Percentiles rank a stretch among this genome's conserved stretches.
phyloP scores from a whole-genome alignment of 1,284 basidiomycete genomes.

The Irpex sp. region DNA sequence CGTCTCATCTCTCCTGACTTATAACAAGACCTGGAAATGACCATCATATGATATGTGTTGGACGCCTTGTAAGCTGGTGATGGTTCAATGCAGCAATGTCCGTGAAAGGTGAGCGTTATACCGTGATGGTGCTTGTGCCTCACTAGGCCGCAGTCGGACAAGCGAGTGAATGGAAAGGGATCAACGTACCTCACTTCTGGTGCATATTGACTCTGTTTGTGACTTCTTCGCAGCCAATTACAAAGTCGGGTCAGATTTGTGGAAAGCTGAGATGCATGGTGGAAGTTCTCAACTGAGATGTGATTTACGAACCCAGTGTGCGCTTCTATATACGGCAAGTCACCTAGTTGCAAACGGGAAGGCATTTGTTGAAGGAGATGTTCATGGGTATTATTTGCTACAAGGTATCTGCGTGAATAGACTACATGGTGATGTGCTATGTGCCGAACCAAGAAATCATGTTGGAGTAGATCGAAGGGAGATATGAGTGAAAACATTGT shows the following conservation, averaged over 20 bases:
- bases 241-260: background rate
- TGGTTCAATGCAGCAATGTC: background rate
- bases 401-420: background rate
- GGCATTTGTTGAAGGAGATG: background rate
- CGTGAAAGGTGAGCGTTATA: background rate
- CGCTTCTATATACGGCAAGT: background rate
- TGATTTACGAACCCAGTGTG: background rate
- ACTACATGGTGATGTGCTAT: background rate
- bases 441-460: background rate
- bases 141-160: background rate
- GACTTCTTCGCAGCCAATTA: background rate
- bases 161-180: too few relatives aligned
- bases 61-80: background rate
- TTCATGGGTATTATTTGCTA: background rate
- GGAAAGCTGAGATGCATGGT: background rate
- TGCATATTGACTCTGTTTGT: background rate
- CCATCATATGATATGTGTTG: background rate
- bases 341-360: background rate
- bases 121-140: background rate
- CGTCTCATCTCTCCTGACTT: too few relatives aligned
- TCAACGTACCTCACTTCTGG: background rate
- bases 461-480: background rate
- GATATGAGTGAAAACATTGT: background rate
- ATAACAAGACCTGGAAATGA: background rate
- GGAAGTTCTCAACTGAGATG: background rate